These are phyloP conservation scores for Populus hybrid DNA, from an alignment of 441 rosid species.

Conservation along the genomic window DNA sequence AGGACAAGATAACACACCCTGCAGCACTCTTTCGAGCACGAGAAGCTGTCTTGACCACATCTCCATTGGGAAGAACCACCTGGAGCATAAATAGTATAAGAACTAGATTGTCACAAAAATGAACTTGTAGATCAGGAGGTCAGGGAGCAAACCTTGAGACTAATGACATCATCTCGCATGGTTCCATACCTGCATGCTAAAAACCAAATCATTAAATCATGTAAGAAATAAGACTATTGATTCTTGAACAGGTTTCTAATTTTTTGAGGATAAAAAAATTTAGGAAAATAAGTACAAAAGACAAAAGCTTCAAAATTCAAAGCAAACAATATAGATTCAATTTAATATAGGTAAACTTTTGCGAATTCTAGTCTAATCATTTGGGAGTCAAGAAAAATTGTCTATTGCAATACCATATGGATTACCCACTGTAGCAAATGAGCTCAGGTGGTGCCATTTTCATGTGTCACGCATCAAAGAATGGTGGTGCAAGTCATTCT, in stretches of 20 bases:
- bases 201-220: constrained; percentile 38
- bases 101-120: constrained; percentile 16
- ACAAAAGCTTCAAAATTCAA: too few species aligned
- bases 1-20: constrained; percentile 53
- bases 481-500: not conserved
- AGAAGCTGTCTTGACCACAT: constrained; percentile 92
- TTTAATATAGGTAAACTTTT: not conserved
- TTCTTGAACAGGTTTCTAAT: not conserved
- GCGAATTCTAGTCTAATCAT: not conserved
- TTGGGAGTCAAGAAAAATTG: not conserved
- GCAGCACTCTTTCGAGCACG: constrained; percentile 98
- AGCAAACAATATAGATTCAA: not conserved
- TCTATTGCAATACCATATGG: not conserved
- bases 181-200: constrained; percentile 92
- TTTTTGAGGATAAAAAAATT: not conserved
- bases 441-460: not conserved
- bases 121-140: constrained; percentile 21
- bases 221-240: constrained; percentile 8
- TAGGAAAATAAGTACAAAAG: not conserved
- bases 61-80: constrained; percentile 93
- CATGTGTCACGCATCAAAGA: not conserved
- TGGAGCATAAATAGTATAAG: constrained; percentile 34
- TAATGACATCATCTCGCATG: constrained; percentile 93
- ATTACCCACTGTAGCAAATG: not conserved
- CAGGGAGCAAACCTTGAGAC: constrained; percentile 66